Percentiles rank a stretch among this genome's conserved stretches.
Evolutionary conservation across 495 filamentous ascomycete genomes (phyloP).

Genomic region (Choiromyces venosus): DNA sequence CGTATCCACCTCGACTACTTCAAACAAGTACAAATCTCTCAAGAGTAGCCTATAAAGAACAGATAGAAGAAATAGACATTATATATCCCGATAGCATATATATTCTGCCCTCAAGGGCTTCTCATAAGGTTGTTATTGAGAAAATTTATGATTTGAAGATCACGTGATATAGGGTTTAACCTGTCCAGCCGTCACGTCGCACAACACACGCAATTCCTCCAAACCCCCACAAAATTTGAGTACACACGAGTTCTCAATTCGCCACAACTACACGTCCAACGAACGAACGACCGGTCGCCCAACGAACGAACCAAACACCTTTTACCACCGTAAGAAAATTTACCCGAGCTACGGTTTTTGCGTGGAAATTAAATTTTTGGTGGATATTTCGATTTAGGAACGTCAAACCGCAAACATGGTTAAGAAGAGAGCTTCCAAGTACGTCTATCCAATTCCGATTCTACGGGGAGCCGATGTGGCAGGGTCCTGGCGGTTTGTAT

Average conservation of each 20-base stretch:
- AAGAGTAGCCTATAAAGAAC: background rate
- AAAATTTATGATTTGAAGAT: background rate
- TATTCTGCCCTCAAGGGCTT: background rate
- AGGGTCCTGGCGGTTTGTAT: background rate
- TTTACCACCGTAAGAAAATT: background rate
- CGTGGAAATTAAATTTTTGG: background rate
- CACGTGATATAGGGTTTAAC: conserved; percentile 27
- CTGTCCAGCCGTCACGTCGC: conserved; percentile 19
- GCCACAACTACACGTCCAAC: conserved; percentile 12
- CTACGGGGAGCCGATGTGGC: background rate
- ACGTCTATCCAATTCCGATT: conserved; percentile 43
- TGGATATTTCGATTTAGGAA: background rate
- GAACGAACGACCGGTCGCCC: conserved; percentile 1
- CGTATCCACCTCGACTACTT: background rate
- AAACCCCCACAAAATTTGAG: conserved; percentile 19
- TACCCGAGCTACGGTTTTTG: background rate
- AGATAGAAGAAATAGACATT: background rate
- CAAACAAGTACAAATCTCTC: background rate
- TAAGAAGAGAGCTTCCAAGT: conserved; percentile 99
- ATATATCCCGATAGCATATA: background rate
- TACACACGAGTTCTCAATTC: conserved; percentile 14
- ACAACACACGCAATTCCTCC: conserved; percentile 17
- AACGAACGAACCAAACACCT: conserved; percentile 9
- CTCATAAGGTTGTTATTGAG: background rate
- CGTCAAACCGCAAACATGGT: conserved; percentile 79